Conservation (phyloP, 2,329 filamentous ascomycete species). For the Neobulgaria alba region DNA sequence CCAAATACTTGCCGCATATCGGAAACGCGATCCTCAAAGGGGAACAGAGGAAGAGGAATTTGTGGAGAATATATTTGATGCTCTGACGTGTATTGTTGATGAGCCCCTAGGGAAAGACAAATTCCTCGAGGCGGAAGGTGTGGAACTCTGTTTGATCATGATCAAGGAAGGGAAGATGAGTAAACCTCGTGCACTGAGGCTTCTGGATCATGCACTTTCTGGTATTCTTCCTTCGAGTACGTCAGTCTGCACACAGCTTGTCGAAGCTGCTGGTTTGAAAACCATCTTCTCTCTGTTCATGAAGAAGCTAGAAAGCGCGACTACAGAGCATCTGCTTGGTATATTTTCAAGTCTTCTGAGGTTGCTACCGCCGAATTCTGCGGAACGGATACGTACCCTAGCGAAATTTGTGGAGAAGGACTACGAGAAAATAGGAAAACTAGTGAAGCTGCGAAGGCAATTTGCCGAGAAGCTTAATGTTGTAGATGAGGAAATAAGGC, state of each 20-base stretch:
- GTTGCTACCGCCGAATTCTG: conserved; percentile 66
- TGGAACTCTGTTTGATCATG: conserved; percentile 89
- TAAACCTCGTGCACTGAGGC: conserved; percentile 66
- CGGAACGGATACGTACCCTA: conserved; percentile 70
- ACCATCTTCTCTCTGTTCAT: conserved; percentile 79
- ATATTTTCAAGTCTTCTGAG: conserved; percentile 80
- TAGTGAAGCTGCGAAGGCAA: conserved; percentile 63
- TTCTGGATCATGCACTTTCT: conserved; percentile 74
- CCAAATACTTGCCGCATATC: conserved; percentile 75
- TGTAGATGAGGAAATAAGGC: conserved; percentile 54
- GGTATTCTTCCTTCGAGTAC: conserved; percentile 39
- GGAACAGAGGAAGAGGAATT: conserved; percentile 90
- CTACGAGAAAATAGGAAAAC: conserved; percentile 71
- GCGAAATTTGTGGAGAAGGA: conserved; percentile 96
- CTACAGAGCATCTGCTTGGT: conserved; percentile 71
- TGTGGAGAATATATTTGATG: conserved; percentile 88
- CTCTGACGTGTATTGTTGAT: conserved; percentile 71
- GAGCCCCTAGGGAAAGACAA: conserved; percentile 66
- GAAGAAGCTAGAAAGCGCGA: conserved; percentile 63
- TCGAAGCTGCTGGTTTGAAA: conserved; percentile 80
- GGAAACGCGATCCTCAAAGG: conserved; percentile 75
- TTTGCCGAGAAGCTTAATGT: conserved; percentile 55
- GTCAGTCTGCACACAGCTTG: conserved; percentile 63
- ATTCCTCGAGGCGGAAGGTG: conserved; percentile 82
- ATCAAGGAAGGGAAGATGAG: conserved; percentile 80